Conservation (phyloP, 805 yeast species). For the Candida peoriensis region DNA sequence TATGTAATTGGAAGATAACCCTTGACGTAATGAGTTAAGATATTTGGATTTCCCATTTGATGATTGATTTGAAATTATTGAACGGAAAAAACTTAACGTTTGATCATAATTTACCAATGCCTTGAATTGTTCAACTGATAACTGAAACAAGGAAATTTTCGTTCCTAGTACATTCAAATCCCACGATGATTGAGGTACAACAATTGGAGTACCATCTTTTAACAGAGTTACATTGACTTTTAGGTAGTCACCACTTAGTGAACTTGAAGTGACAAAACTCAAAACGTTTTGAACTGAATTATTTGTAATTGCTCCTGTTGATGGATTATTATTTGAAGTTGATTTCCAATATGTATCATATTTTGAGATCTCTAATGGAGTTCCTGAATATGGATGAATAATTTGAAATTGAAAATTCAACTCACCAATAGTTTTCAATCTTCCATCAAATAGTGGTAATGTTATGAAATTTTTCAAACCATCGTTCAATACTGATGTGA, state of each 20-base stretch:
- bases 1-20: conserved; percentile 34
- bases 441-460: conserved; percentile 75
- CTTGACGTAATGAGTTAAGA: conserved; percentile 4
- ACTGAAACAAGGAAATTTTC: conserved; percentile 54
- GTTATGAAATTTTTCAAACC: conserved; percentile 35
- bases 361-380: conserved; percentile 80
- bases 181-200: conserved; percentile 70
- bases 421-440: conserved; percentile 79
- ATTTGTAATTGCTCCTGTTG: conserved; percentile 3
- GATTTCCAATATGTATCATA: conserved; percentile 98
- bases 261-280: conserved; percentile 86
- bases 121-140: conserved; percentile 34
- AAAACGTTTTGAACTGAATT: conserved; percentile 30
- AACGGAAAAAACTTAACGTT: conserved; percentile 27
- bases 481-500: conserved; percentile 31
- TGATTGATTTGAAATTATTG: conserved; percentile 18
- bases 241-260: conserved; percentile 76
- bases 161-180: conserved; percentile 46
- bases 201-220: conserved; percentile 81
- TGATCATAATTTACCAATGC: conserved; percentile 26
- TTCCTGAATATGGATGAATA: conserved; percentile 84
- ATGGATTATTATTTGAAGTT: conserved; percentile 45
- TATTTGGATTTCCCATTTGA: conserved; percentile 3
- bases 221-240: conserved; percentile 65
- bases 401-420: conserved; percentile 73